Evolutionary conservation across 2,329 filamentous ascomycete genomes (phyloP), one percentile per base, ranked within the genome.

Genomic region (Sclerotinia sclerotiorum): DNA sequence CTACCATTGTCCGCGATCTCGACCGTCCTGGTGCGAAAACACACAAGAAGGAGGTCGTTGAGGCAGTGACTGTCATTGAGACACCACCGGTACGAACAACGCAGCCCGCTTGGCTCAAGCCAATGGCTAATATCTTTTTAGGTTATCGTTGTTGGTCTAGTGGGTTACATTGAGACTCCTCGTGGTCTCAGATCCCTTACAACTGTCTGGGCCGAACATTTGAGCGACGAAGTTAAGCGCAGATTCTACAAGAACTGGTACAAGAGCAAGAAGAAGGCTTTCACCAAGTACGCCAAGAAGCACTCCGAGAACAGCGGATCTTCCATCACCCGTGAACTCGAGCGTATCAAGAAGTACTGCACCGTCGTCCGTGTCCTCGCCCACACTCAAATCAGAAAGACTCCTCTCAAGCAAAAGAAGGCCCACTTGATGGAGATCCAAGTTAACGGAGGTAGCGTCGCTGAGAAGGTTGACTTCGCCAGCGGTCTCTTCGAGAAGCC

Each of bases 221-320:
- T 99, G 84, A 92, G 91, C 85, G 95, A 99, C 84, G 95, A 98
- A 87, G 82, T 99, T 84, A 97, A 97, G 91, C 92, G 95, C 80
- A 92, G 95, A 82, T 99, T 99, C 93, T 99, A 99, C 92, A 98
- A 98, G 93, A 99, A 99, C 91, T 99, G 95, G 95, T 99, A 99
- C 92, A 97, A 97, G 91, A 93, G 90, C 89, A 99, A 99, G 94
- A 98, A 97, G 93, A 99, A 99, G 94, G 95, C 95, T 73, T 99
- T 99, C 88, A 99, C 95, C 88, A 97, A 97, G 88, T 99, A 99
- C 86, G 93, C 95, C 87, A 99, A 98, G 93, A 94, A 97, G 90
- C 93, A 98, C 90, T 93, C 94, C 74, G 94, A 98, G 87, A 90
- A 85, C 86, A 91, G 84, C 84, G 94, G 93, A 79, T 85, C 92